Evolutionary conservation across 257 asterid species (phyloP), one percentile per base, ranked within the genome.

Genomic region (Gentiana dahurica): DNA sequence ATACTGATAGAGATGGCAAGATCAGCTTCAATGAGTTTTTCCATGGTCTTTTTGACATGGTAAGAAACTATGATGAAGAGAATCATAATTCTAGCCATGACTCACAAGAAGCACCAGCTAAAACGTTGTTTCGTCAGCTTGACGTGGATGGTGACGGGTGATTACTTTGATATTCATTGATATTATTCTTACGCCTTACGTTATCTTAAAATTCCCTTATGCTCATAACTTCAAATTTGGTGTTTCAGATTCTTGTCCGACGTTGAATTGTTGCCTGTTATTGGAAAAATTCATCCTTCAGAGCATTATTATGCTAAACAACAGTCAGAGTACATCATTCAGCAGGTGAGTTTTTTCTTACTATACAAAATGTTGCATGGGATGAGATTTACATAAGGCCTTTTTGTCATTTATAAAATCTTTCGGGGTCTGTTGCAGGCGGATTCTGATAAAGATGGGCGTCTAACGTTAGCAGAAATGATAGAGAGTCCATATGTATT

Each of bases 91-190:
- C 80, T 58, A 68, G 75, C 8, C 77, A 76, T 44, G 84, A 68
- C 34, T 67, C 79, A 33, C 79, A 72, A 63, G 81, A 76, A 12
- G 50, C 77, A 33, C 10, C 36, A 37, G 94, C 98, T 41, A 85
- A 61, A 74, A 71, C 68, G 61, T 67, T 85, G 85, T 87, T 91
- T 63, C 54, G 69, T 15, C 80, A 83, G 73, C 98, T 91, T 64
- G 98, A 91, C 79, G 83, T 75, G 79, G 88, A 87, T 70, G 84
- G 93, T 6, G 98, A 91, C 48, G 95, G 96, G 98, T 91, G 73
- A 75, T 65, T 6, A 56, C 59, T 62, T 63, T 33, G 39, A 58
- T 49, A 39, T 54, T 58, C 55, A 54, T 55, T 32, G 54, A 61
- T 41, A 46, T 66, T 24, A 49, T 24, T 46, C 24, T 24, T 5